These are phyloP conservation scores for Telopea speciosissima DNA, from an alignment of 177 flowering plant species.

Conservation along the genomic window DNA sequence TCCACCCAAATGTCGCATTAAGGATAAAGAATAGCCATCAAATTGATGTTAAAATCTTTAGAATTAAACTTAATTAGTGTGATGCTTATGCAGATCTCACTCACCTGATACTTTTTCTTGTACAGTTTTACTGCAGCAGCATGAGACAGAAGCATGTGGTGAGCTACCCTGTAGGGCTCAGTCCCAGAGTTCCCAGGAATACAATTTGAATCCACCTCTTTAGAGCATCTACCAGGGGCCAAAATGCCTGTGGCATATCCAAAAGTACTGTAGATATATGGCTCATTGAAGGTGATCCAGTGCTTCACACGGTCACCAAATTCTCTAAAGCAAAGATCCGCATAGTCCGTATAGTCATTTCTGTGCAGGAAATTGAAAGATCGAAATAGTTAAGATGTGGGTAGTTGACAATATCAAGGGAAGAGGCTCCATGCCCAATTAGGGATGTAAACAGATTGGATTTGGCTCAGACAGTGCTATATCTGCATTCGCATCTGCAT, in stretches of 20 bases:
- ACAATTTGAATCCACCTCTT: slow-evolving; percentile 1
- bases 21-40: too few relatives aligned
- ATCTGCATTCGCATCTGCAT: too few relatives aligned
- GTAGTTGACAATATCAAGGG: too few relatives aligned
- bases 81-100: not conserved
- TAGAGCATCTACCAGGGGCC: slow-evolving; percentile 24
- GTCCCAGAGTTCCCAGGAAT: slow-evolving; percentile 17
- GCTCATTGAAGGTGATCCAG: slow-evolving; percentile 28
- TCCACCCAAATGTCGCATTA: too few relatives aligned
- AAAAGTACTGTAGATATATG: not conserved
- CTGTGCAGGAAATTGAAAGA: slow-evolving; percentile 2
- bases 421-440: too few relatives aligned
- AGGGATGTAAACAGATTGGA: too few relatives aligned
- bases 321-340: slow-evolving; percentile 19
- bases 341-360: slow-evolving; percentile 15
- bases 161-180: slow-evolving; percentile 22
- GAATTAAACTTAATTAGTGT: too few relatives aligned
- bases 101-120: slow-evolving; percentile 20
- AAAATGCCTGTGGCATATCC: slow-evolving; percentile 7
- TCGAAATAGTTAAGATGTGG: too few relatives aligned
- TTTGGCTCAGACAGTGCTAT: too few relatives aligned
- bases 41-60: too few relatives aligned
- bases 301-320: slow-evolving; percentile 28
- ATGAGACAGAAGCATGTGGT: slow-evolving; percentile 24
- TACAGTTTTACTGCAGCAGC: slow-evolving; percentile 19